phyloP scores from a whole-genome alignment of 345 rosid genomes.

The Excoecaria agallocha region DNA sequence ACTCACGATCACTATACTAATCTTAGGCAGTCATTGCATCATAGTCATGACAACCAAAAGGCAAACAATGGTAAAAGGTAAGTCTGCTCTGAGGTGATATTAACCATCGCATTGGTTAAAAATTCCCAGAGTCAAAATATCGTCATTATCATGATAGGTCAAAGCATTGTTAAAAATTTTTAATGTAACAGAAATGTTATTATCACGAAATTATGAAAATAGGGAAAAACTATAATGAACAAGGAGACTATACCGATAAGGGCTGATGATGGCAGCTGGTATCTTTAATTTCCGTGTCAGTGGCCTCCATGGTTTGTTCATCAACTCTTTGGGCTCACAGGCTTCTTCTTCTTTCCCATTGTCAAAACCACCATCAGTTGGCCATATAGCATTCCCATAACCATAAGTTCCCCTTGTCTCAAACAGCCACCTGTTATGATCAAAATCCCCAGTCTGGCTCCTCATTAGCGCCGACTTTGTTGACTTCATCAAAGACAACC shows the following conservation, averaged over 20 bases:
- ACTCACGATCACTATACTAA: neutral
- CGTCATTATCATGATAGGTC: too few species aligned
- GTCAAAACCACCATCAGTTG: slow-evolving; percentile 70
- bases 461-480: slow-evolving; percentile 77
- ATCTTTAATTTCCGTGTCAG: slow-evolving; percentile 88
- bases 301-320: slow-evolving; percentile 95
- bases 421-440: slow-evolving; percentile 90
- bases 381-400: slow-evolving; percentile 96
- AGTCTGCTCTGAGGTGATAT: neutral
- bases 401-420: slow-evolving; percentile 93
- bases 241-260: slow-evolving; percentile 60
- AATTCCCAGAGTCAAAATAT: neutral
- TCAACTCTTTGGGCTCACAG: slow-evolving; percentile 63
- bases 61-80: neutral
- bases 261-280: slow-evolving; percentile 92
- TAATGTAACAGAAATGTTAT: neutral
- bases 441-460: slow-evolving; percentile 95
- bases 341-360: slow-evolving; percentile 54
- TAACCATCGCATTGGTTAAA: neutral
- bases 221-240: neutral
- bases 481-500: slow-evolving; percentile 91
- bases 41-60: neutral
- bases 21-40: neutral
- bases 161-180: too few species aligned
- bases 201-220: neutral